These are phyloP conservation scores for Aspergillus luchuensis DNA, from an alignment of 2,329 filamentous ascomycete species.

Conservation along the genomic window DNA sequence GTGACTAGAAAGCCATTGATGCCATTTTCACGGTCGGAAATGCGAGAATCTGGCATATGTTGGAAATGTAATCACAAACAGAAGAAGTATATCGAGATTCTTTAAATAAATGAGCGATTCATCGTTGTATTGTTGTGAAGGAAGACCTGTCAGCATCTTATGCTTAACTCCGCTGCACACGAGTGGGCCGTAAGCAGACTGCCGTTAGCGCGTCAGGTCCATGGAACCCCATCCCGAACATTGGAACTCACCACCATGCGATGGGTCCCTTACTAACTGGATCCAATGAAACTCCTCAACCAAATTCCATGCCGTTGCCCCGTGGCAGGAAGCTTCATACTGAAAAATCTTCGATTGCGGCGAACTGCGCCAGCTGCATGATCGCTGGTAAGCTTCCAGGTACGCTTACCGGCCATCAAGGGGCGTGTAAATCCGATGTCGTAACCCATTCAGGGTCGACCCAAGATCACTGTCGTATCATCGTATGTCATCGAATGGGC, in stretches of 20 bases:
- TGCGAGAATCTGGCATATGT: no score
- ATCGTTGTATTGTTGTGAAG: not conserved
- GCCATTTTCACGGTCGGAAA: no score
- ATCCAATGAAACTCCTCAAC: not conserved
- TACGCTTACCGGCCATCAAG: not conserved
- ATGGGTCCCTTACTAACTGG: not conserved
- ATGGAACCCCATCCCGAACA: not conserved
- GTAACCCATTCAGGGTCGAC: not conserved
- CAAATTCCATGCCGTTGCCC: not conserved
- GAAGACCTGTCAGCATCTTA: constrained; percentile 6
- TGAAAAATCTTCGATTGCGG: not conserved
- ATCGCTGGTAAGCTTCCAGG: no score
- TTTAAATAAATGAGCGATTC: no score
- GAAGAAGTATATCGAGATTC: not conserved
- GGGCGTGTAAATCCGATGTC: not conserved
- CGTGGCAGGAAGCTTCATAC: not conserved
- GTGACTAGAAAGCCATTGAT: no score
- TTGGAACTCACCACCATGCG: not conserved
- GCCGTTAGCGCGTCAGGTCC: not conserved
- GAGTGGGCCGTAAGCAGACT: constrained; percentile 1
- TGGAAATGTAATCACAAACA: not conserved
- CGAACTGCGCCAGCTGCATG: no score
- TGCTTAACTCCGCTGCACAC: constrained; percentile 3
- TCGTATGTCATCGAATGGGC: not conserved
- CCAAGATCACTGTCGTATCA: not conserved